Evolutionary conservation across 305 asterid species (phyloP).

Genomic region (Rubia peregrina): DNA sequence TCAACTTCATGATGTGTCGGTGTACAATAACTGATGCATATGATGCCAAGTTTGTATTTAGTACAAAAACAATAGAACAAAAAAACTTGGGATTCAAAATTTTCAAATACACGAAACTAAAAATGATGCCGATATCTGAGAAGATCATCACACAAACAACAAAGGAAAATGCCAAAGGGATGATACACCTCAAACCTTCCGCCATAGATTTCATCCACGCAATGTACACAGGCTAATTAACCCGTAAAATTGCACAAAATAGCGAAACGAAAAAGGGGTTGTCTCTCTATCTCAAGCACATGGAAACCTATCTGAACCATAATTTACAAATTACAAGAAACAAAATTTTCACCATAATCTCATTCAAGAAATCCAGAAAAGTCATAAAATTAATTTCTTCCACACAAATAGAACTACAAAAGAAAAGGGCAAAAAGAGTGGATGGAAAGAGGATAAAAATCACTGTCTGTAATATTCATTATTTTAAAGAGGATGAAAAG

Average conservation of each 20-base stretch:
- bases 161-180: neutral
- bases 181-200: neutral
- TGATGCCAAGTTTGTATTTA: neutral
- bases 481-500: too few species aligned
- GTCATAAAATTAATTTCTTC: neutral
- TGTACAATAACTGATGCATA: neutral
- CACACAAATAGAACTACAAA: neutral
- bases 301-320: neutral
- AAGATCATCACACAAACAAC: neutral
- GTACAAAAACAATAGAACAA: neutral
- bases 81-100: neutral
- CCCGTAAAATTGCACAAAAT: neutral
- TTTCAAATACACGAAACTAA: too few species aligned
- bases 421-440: constrained; percentile 1
- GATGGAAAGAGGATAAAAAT: too few species aligned
- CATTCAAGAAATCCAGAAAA: neutral
- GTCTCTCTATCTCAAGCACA: too few species aligned
- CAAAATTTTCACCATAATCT: neutral
- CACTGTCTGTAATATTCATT: too few species aligned
- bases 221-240: neutral
- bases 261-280: neutral
- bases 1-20: neutral
- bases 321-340: neutral
- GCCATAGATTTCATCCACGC: neutral
- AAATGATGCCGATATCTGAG: neutral